A percentile compares a stretch with the other conserved stretches of the same genome.
Conservation (phyloP, 495 filamentous ascomycete species). For the Tuber indicum region DNA sequence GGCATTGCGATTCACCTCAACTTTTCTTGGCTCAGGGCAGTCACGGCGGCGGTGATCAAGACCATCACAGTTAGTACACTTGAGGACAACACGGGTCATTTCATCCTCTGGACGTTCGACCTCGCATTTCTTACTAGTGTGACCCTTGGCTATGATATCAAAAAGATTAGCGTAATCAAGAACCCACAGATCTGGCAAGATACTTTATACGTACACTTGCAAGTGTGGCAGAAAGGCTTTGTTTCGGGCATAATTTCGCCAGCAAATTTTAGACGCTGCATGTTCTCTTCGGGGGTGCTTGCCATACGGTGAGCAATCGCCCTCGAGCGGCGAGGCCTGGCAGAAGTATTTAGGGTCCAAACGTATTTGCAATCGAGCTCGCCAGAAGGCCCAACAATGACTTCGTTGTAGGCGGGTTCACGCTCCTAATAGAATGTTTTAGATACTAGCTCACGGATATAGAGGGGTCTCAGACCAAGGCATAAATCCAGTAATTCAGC, state of each 20-base stretch:
- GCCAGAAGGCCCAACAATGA: slow-evolving; percentile 77
- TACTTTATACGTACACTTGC: slow-evolving; percentile 48
- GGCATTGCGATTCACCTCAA: slow-evolving; percentile 39
- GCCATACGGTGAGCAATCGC: slow-evolving; percentile 53
- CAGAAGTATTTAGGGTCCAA: slow-evolving; percentile 60
- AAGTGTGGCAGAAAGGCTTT: slow-evolving; percentile 55
- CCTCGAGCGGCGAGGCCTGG: slow-evolving; percentile 59
- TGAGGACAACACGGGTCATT: slow-evolving; percentile 58
- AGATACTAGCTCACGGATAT: not conserved
- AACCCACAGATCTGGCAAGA: not conserved
- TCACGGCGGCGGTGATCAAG: slow-evolving; percentile 64
- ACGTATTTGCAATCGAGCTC: slow-evolving; percentile 67
- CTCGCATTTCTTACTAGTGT: slow-evolving; percentile 44
- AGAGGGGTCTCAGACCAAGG: slow-evolving; percentile 47
- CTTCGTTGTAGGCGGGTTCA: slow-evolving; percentile 55
- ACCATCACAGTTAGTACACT: slow-evolving; percentile 70
- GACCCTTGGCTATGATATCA: slow-evolving; percentile 31
- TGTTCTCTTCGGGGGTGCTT: slow-evolving; percentile 53
- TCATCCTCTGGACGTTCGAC: slow-evolving; percentile 60
- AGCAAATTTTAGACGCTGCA: slow-evolving; percentile 55
- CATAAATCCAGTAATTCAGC: slow-evolving; percentile 66
- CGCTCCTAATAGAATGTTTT: slow-evolving; percentile 48
- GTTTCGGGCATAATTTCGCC: slow-evolving; percentile 56
- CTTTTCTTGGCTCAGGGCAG: slow-evolving; percentile 49
- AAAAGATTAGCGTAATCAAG: slow-evolving; percentile 11